A percentile compares a stretch with the other conserved stretches of the same genome.
These are phyloP conservation scores for Chrysosphaeria jannelii DNA, from an alignment of 2,329 filamentous ascomycete species.

Conservation along the genomic window DNA sequence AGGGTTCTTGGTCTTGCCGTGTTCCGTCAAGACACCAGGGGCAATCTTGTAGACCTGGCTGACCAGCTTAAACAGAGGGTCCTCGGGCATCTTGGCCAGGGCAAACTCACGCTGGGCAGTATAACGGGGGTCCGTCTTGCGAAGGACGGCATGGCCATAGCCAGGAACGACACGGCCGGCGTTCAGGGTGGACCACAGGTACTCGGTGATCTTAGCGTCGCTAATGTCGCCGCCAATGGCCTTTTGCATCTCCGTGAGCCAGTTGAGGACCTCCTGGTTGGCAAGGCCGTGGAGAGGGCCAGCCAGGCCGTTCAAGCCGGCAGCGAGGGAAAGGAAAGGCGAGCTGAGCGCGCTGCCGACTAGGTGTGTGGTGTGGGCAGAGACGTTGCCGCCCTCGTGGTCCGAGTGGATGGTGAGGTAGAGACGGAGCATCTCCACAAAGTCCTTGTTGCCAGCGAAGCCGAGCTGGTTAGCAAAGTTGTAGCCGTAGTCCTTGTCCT, in stretches of 20 bases:
- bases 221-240: slow-evolving; percentile 74
- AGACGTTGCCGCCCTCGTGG: slow-evolving; percentile 98
- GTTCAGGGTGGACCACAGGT: slow-evolving; percentile 96
- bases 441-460: slow-evolving; percentile 83
- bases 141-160: slow-evolving; percentile 94
- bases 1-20: slow-evolving; percentile 99
- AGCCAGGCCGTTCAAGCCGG: slow-evolving; percentile 91
- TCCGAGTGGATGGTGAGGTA: slow-evolving; percentile 99
- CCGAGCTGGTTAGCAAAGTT: slow-evolving; percentile 99
- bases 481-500: slow-evolving; percentile 98
- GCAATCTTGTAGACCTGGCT: slow-evolving; percentile 99
- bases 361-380: slow-evolving; percentile 92
- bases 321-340: slow-evolving; percentile 83
- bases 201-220: slow-evolving; percentile 90
- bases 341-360: slow-evolving; percentile 92
- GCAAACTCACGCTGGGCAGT: slow-evolving; percentile 94
- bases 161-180: slow-evolving; percentile 84
- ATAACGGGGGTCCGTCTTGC: slow-evolving; percentile 99
- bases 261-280: slow-evolving; percentile 98
- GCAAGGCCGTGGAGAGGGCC: slow-evolving; percentile 95
- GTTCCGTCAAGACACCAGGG: slow-evolving; percentile 87
- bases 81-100: slow-evolving; percentile 35
- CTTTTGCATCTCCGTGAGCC: slow-evolving; percentile 98
- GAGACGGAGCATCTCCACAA: slow-evolving; percentile 90
- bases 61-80: slow-evolving; percentile 99